A percentile compares a stretch with the other conserved stretches of the same genome.
Conservation (phyloP, 305 asterid genomes). For the Fraxinus sp. region DNA sequence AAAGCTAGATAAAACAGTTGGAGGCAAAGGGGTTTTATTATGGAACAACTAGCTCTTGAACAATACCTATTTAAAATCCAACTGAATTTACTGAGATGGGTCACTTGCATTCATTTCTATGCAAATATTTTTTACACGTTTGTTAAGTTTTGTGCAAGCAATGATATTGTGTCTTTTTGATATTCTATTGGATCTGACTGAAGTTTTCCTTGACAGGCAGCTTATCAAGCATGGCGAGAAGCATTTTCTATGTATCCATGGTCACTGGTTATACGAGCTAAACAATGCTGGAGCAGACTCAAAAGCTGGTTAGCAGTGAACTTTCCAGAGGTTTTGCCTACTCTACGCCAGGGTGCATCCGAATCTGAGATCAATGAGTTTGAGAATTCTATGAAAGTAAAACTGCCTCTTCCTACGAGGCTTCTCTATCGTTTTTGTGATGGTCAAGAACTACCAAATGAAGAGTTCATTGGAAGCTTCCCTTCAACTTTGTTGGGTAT, state of each 20-base stretch:
- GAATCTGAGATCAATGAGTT: conserved; percentile 61
- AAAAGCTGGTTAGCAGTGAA: conserved; percentile 64
- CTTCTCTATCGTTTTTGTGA: conserved; percentile 77
- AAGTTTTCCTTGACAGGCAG: conserved; percentile 45
- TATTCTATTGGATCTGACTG: conserved; percentile 9
- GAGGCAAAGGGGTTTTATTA: background rate
- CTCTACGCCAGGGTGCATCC: conserved; percentile 72
- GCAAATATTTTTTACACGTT: background rate
- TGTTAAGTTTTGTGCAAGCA: background rate
- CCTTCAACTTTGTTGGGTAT: conserved; percentile 63
- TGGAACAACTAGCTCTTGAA: background rate
- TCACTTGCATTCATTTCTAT: background rate
- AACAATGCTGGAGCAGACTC: conserved; percentile 65
- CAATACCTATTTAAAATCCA: background rate
- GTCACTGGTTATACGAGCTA: conserved; percentile 73
- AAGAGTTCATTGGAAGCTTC: conserved; percentile 32
- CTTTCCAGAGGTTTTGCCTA: conserved; percentile 73
- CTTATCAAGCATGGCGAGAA: conserved; percentile 74
- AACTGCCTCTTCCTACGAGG: conserved; percentile 84
- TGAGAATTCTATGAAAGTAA: conserved; percentile 61
- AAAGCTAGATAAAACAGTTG: background rate
- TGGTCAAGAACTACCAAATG: conserved; percentile 63
- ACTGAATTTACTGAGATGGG: background rate
- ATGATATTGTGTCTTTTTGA: background rate
- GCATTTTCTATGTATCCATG: conserved; percentile 76